These are phyloP conservation scores for Colletotrichum melonis DNA, from an alignment of 2,329 filamentous ascomycete species.

Conservation along the genomic window DNA sequence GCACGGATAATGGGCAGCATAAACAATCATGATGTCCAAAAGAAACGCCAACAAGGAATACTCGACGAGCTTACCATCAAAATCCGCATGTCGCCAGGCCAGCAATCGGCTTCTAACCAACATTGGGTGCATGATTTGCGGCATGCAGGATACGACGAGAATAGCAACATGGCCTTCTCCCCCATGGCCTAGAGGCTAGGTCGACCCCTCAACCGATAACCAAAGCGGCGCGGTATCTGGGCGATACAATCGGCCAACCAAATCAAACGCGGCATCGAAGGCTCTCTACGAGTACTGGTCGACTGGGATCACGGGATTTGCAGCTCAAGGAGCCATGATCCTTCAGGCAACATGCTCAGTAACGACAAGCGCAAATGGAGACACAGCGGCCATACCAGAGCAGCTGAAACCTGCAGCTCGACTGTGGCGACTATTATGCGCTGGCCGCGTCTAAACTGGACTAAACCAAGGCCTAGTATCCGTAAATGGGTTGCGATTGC, in stretches of 20 bases:
- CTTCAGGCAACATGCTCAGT: background rate
- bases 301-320: background rate
- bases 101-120: background rate
- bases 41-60: conserved; percentile 10
- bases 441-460: conserved; percentile 34
- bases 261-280: conserved; percentile 5
- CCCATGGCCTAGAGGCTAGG: conserved; percentile 2
- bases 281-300: background rate
- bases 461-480: conserved; percentile 3
- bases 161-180: conserved; percentile 26
- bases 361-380: conserved; percentile 4
- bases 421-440: conserved; percentile 36
- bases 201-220: conserved; percentile 18
- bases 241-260: conserved; percentile 8
- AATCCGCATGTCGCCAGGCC: background rate
- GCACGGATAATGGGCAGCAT: background rate
- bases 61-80: background rate
- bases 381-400: conserved; percentile 4
- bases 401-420: conserved; percentile 36
- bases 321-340: background rate
- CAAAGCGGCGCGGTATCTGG: background rate
- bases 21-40: background rate
- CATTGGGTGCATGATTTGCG: conserved; percentile 12
- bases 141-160: conserved; percentile 26
- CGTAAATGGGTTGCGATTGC: background rate